Conservation (phyloP, 495 filamentous ascomycete genomes). For the Podospora fimiseda region DNA sequence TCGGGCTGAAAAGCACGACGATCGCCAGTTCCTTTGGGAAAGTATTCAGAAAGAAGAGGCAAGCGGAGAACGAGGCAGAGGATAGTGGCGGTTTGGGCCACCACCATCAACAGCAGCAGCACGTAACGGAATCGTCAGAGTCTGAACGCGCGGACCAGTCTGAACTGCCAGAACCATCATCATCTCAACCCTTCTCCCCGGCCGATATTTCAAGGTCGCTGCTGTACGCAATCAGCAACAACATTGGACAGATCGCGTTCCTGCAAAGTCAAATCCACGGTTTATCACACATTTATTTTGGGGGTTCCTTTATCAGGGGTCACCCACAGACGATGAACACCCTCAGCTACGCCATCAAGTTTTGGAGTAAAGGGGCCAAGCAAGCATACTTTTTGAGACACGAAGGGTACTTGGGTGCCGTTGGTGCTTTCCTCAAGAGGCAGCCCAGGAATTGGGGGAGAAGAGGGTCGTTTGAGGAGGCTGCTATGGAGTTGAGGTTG, state of each 20-base stretch:
- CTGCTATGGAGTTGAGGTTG: constrained; percentile 14
- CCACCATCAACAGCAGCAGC: constrained; percentile 35
- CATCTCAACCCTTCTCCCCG: constrained; percentile 34
- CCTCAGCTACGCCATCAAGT: constrained; percentile 87
- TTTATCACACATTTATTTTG: constrained; percentile 92
- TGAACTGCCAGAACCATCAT: not conserved
- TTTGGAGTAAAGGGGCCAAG: constrained; percentile 91
- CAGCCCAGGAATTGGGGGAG: constrained; percentile 91
- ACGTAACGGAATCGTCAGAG: constrained; percentile 7
- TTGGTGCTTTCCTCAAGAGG: constrained; percentile 87
- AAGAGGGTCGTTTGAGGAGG: constrained; percentile 59
- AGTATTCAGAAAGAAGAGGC: constrained; percentile 77
- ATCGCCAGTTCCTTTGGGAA: constrained; percentile 97
- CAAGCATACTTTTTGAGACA: constrained; percentile 94
- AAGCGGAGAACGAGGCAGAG: constrained; percentile 69
- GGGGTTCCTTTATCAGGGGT: constrained; percentile 92
- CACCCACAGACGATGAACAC: constrained; percentile 98
- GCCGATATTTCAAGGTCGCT: constrained; percentile 53
- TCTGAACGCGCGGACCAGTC: not conserved
- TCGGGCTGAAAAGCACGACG: constrained; percentile 85
- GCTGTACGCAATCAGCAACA: constrained; percentile 84
- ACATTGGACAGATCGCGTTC: constrained; percentile 97
- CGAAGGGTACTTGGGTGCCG: constrained; percentile 93
- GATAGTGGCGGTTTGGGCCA: constrained; percentile 59
- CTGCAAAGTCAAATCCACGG: constrained; percentile 88